Conservation (phyloP, 768 basidiomycete species). For the Psilocybe sp. region DNA sequence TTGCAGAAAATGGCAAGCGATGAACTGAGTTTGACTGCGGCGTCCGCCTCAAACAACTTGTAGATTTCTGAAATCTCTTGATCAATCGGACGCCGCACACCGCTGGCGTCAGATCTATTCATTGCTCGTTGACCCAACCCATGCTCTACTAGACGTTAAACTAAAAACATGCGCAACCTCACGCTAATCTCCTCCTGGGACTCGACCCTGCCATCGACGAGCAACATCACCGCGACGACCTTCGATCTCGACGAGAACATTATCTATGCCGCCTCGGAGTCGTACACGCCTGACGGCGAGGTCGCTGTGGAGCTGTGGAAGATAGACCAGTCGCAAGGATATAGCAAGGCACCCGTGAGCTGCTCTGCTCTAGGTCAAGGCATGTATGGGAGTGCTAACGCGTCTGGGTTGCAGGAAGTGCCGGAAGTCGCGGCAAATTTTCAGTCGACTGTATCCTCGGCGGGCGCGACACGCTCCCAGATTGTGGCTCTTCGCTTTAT, state of each 20-base stretch:
- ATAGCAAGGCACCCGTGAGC: conserved; percentile 16
- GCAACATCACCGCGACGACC: conserved; percentile 41
- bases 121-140: conserved; percentile 3
- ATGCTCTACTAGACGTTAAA: conserved; percentile 1
- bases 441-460: conserved; percentile 27
- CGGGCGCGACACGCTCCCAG: conserved; percentile 30
- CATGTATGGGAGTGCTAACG: neutral
- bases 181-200: conserved; percentile 34
- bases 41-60: conserved; percentile 17
- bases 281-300: conserved; percentile 39
- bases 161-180: conserved; percentile 52
- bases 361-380: neutral
- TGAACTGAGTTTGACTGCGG: conserved; percentile 14
- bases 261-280: conserved; percentile 58
- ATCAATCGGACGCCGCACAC: conserved; percentile 11
- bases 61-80: conserved; percentile 10
- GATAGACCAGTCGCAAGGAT: conserved; percentile 21
- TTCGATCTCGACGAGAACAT: conserved; percentile 65
- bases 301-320: conserved; percentile 62
- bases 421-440: conserved; percentile 35
- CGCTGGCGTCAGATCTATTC: conserved; percentile 2
- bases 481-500: conserved; percentile 67
- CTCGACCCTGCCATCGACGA: conserved; percentile 17
- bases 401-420: conserved; percentile 9
- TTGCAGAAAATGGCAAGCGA: conserved; percentile 3